Evolutionary conservation across 768 basidiomycete genomes (phyloP).

Genomic region (Phaffia australis): DNA sequence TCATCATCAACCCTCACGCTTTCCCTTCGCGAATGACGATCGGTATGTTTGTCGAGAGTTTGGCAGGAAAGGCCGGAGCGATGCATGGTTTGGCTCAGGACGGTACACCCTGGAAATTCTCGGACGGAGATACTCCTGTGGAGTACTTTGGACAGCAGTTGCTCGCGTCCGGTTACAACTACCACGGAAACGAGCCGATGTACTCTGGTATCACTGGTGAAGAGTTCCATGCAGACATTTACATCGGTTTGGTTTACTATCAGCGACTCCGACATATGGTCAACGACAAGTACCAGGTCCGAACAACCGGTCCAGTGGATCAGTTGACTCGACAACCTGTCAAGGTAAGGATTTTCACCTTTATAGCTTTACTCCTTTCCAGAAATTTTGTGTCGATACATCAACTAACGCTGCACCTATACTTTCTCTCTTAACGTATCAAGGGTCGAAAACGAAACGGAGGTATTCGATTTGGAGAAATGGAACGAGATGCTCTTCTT

Average conservation of each 20-base stretch:
- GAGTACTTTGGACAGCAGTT: conserved; percentile 97
- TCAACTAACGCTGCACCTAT: conserved; percentile 5
- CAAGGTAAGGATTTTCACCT: conserved; percentile 52
- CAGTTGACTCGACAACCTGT: conserved; percentile 92
- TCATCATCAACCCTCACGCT: conserved; percentile 99
- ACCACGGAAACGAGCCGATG: conserved; percentile 99
- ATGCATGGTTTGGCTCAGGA: conserved; percentile 98
- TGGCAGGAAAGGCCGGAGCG: conserved; percentile 98
- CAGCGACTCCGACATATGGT: conserved; percentile 99
- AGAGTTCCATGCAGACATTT: conserved; percentile 97
- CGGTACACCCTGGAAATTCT: conserved; percentile 83
- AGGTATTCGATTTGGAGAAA: conserved; percentile 98
- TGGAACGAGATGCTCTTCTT: conserved; percentile 98
- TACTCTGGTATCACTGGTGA: conserved; percentile 98
- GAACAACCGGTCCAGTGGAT: conserved; percentile 95
- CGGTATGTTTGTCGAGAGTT: conserved; percentile 98
- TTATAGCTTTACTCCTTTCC: neutral
- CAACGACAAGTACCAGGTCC: conserved; percentile 97
- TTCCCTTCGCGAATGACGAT: conserved; percentile 99
- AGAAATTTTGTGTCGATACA: neutral
- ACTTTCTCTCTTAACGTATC: conserved; percentile 6
- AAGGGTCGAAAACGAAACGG: conserved; percentile 96
- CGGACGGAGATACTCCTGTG: conserved; percentile 91
- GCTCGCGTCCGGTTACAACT: conserved; percentile 87
- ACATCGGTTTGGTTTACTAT: conserved; percentile 96